These are phyloP conservation scores for Aspergillus coremiiformis DNA, from an alignment of 495 filamentous ascomycete genomes.

Conservation along the genomic window DNA sequence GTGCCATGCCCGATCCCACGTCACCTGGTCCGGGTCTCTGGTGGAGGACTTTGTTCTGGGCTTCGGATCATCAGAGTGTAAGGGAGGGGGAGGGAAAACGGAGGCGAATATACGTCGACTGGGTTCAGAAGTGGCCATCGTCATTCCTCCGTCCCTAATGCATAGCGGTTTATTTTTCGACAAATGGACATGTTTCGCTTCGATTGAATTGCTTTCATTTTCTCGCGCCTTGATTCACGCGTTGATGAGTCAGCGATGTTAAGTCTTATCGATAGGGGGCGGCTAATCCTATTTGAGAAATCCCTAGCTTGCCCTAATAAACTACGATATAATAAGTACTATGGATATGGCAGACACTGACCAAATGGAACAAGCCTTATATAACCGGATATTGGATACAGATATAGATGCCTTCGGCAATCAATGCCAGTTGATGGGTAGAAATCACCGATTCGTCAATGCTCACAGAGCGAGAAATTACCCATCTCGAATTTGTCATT, in stretches of 20 bases:
- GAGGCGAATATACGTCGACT: conserved; percentile 42
- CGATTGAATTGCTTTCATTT: neutral
- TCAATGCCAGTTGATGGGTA: no score
- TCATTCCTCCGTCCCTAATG: neutral
- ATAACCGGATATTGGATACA: no score
- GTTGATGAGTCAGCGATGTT: conserved; percentile 7
- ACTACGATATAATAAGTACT: no score
- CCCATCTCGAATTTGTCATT: conserved; percentile 16
- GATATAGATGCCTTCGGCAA: no score
- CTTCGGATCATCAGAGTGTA: conserved; percentile 19
- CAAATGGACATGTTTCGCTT: neutral
- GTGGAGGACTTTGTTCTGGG: neutral
- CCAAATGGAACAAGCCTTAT: no score
- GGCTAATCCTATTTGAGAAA: neutral
- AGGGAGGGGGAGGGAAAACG: conserved; percentile 43
- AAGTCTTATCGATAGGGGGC: conserved; percentile 18
- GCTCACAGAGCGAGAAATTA: conserved; percentile 23
- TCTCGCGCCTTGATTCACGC: neutral
- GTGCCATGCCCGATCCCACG: conserved; percentile 64
- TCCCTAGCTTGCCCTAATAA: no score
- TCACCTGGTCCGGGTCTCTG: conserved; percentile 43
- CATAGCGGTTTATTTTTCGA: conserved; percentile 10
- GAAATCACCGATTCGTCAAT: conserved; percentile 13
- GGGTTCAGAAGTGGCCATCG: conserved; percentile 20
- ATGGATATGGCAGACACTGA: no score